Conservation (phyloP, 78 protist genomes). For the Speleostelium caveatum region DNA sequence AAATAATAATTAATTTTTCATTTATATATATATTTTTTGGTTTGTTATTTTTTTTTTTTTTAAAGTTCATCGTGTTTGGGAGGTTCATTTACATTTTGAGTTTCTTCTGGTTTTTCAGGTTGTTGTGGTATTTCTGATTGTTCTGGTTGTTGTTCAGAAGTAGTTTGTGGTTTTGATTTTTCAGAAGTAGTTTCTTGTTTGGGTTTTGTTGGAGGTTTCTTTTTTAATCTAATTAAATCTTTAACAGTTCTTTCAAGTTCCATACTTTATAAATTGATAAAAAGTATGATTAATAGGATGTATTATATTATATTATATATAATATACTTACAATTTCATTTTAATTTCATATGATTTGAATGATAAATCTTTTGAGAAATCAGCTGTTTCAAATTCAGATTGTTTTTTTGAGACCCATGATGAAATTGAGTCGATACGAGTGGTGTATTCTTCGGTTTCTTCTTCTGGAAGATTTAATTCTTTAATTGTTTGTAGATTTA, state of each 20-base stretch:
- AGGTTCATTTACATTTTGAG: conserved; percentile 1
- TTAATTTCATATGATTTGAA: conserved; percentile 16
- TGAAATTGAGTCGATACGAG: not conserved
- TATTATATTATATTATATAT: too few species aligned
- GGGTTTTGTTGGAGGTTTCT: conserved; percentile 10
- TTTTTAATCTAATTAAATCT: not conserved
- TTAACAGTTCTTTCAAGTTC: conserved; percentile 38
- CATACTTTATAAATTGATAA: too few species aligned
- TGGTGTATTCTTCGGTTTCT: conserved; percentile 1
- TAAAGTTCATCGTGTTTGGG: conserved; percentile 71
- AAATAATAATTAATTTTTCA: too few species aligned
- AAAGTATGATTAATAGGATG: too few species aligned
- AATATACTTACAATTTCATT: too few species aligned
- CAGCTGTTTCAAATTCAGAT: conserved; percentile 13
- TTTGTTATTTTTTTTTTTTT: too few species aligned
- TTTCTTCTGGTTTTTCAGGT: not conserved
- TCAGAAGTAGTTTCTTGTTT: not conserved
- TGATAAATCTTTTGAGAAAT: conserved; percentile 34
- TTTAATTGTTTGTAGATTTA: not conserved
- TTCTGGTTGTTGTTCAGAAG: conserved; percentile 32
- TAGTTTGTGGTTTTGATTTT: not conserved
- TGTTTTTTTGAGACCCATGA: conserved; percentile 33
- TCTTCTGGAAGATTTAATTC: conserved; percentile 39
- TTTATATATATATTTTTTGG: too few species aligned
- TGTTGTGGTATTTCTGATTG: conserved; percentile 10